Percentiles rank a stretch among this genome's conserved stretches.
phyloP scores from a whole-genome alignment of 805 yeast genomes.

The Metschnikowia noctiluminum region DNA sequence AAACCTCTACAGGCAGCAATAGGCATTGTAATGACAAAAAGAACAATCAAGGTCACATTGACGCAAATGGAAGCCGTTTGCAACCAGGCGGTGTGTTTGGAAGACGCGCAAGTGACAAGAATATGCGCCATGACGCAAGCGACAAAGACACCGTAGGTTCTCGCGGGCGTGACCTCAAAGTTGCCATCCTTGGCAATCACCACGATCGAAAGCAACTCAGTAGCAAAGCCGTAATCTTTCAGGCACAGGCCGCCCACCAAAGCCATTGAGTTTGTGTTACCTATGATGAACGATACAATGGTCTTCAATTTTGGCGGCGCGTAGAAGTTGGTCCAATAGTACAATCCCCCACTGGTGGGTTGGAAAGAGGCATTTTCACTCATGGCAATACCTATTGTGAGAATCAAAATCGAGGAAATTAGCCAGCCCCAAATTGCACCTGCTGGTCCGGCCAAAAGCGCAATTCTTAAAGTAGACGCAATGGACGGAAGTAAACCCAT shows the following conservation, averaged over 20 bases:
- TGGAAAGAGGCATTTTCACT: slow-evolving; percentile 64
- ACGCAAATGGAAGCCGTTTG: slow-evolving; percentile 57
- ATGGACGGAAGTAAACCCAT: slow-evolving; percentile 70
- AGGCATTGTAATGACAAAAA: slow-evolving; percentile 63
- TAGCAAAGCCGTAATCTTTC: slow-evolving; percentile 66
- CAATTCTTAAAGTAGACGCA: slow-evolving; percentile 51
- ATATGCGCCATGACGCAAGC: slow-evolving; percentile 57
- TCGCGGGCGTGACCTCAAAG: slow-evolving; percentile 52
- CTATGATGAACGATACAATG: slow-evolving; percentile 44
- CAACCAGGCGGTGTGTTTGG: slow-evolving; percentile 52
- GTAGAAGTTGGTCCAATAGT: slow-evolving; percentile 63
- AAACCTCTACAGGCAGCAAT: slow-evolving; percentile 44
- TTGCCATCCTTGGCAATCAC: slow-evolving; percentile 51
- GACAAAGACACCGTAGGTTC: slow-evolving; percentile 61
- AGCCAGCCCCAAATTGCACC: slow-evolving; percentile 76
- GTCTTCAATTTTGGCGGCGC: slow-evolving; percentile 45
- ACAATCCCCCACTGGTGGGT: slow-evolving; percentile 76
- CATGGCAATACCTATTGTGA: slow-evolving; percentile 59
- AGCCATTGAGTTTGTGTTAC: slow-evolving; percentile 66
- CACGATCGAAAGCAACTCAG: slow-evolving; percentile 57
- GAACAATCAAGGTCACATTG: slow-evolving; percentile 49
- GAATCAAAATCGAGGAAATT: slow-evolving; percentile 51
- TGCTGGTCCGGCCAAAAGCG: slow-evolving; percentile 60
- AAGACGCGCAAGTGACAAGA: slow-evolving; percentile 51
- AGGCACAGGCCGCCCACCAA: slow-evolving; percentile 64